phyloP scores from a whole-genome alignment of 345 rosid species.

The Syzygium oleosum region DNA sequence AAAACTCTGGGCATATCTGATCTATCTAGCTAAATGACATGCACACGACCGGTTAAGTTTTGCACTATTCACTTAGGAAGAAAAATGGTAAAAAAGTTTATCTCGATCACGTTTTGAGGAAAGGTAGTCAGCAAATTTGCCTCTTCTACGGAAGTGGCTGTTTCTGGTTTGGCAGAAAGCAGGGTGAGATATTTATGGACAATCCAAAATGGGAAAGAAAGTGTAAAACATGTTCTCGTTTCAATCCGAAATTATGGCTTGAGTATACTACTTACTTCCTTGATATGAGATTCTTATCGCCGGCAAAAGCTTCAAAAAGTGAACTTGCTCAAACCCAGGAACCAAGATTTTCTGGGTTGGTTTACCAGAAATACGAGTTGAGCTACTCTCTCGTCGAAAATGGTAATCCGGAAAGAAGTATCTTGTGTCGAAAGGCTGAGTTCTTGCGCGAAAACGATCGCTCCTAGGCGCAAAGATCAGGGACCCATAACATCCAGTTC shows the following conservation, averaged over 20 bases:
- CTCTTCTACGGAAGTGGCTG: neutral
- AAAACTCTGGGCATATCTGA: neutral
- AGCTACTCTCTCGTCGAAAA: neutral
- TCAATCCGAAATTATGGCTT: neutral
- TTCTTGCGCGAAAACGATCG: neutral
- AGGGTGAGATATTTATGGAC: neutral
- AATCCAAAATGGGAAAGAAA: neutral
- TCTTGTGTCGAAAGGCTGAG: neutral
- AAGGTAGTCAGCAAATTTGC: neutral
- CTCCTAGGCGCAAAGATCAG: neutral
- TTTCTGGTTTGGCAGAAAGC: neutral
- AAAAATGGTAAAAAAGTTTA: neutral
- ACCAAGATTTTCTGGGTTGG: neutral
- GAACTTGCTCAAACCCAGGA: neutral
- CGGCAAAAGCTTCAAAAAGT: neutral
- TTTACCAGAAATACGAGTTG: neutral
- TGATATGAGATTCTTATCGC: neutral
- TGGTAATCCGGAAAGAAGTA: neutral
- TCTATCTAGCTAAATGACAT: neutral
- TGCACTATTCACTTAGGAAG: neutral
- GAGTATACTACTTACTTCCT: neutral
- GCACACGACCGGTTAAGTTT: neutral
- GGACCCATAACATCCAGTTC: neutral
- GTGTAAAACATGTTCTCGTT: neutral
- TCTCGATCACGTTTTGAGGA: neutral